Evolutionary conservation across 805 yeast genomes (phyloP), one percentile per base, ranked within the genome.

Genomic region (Hanseniaspora singularis): DNA sequence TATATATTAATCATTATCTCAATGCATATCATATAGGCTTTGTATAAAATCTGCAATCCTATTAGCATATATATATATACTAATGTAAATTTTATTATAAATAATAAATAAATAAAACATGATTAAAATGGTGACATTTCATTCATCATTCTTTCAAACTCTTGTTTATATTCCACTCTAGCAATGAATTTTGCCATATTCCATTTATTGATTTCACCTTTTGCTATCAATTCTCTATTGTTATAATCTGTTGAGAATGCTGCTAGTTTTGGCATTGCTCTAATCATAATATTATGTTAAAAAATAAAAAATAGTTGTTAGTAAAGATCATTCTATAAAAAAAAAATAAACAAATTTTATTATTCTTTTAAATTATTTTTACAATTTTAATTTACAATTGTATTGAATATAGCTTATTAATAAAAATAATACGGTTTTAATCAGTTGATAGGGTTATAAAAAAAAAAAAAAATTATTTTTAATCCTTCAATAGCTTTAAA

Each of bases 221-320:
- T 41, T 10, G 26, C 11, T 26, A 44, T 31, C 14, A 44, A 27
- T 10, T 44, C 16, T 44, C 40, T 44, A 28, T 44, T 44, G 26
- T 44, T 37, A 26, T 30, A 24, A 19, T 44, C 42, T 14, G 28
- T 44, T 6, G 48, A 44, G 22, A 44, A 44, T 19, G 36, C 41
- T 12, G 48, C 41, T 23, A 44, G 33, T 31, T 44, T 44, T 2
- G 48, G 48, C 48, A 44, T 37, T 10, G 48, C 48, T 44, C 48
- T 44, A n/a, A n/a, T 28, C 8, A n/a, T 3, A 34, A 42, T 34
- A 11, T 9, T 33, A 40, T 9, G 11, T 23, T 11, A 37, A 38
- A 38, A 16, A 14, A 20, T 2, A 20, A 28, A 34, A 27, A 26
- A n/a, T 22, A 42, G 11, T 42, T 28, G 40, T 39, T 33, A 33